Base-by-base conservation (phyloP, 225 moss, liverwort and hornwort genomes). In the Physcomitrium patens region DNA sequence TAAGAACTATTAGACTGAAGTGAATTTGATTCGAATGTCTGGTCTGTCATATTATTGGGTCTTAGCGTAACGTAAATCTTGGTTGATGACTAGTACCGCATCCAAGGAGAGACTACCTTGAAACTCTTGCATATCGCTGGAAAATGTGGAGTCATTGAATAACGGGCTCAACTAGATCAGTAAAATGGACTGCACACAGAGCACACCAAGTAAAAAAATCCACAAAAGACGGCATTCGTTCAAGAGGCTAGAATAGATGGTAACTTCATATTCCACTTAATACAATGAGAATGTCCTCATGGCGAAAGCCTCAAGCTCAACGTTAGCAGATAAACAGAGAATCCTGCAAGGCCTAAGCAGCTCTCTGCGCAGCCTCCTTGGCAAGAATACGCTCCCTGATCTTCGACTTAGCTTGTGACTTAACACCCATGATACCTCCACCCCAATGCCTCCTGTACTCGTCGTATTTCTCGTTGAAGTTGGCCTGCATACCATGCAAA, bases 391-490 rank as follows among this genome's bases (percentile, higher is more conserved):
- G 80, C 41, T 96, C 96, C 51, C 71, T 96, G 22, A 82, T 84
- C 81, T 96, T 96, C 0, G 90, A 89, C 78, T 96, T 96, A 3
- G 96, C 96, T 76, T 96, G 96, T 20, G 96, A 96, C 79, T 96
- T 96, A 0, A 96, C 93, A 11, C 96, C 96, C 93, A 96, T 96
- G 24, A 96, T 90, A 47, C 96, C 93, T 78, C 92, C 93, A 43
- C 96, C 96, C 96, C 93, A 96, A 42, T 96, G 93, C 81, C 89
- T 93, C 44, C 96, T 87, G 83, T 92, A 91, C 70, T 96, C 96
- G 65, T 96, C 96, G 68, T 87, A 96, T 19, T 89, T 83, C 44
- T 96, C 93, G 45, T 96, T 96, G 83, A 96, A 96, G 78, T 93
- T 93, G 71, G 96, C 96, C 96, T 96, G 90, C 70, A 72, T 53